A percentile compares a stretch with the other conserved stretches of the same genome.
These are phyloP conservation scores for Aspergillus caelatus DNA, from an alignment of 2,329 filamentous ascomycete species.

Conservation along the genomic window DNA sequence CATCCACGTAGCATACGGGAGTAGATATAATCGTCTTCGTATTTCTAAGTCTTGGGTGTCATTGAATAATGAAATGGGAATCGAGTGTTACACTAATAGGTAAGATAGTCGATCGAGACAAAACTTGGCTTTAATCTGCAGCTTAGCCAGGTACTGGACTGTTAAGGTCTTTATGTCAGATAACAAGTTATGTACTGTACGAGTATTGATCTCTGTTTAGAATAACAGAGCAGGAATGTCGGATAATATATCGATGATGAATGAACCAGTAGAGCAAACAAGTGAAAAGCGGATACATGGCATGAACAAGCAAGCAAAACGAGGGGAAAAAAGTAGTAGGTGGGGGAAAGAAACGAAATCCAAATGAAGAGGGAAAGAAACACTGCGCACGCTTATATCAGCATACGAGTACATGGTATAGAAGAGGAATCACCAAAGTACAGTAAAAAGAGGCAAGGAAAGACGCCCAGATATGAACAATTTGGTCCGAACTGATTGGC, in stretches of 20 bases:
- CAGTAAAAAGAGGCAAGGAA: neutral
- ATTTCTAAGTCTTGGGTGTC: neutral
- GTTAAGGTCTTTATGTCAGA: neutral
- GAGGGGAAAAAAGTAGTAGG: neutral
- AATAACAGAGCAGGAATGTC: neutral
- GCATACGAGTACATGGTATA: conserved; percentile 4
- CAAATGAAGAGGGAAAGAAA: conserved; percentile 3
- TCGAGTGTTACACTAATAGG: neutral
- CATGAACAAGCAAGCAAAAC: neutral
- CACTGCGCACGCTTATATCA: conserved; percentile 1
- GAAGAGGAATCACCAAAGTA: conserved; percentile 2
- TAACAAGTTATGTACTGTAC: conserved; percentile 9
- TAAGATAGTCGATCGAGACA: neutral
- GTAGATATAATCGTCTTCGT: neutral
- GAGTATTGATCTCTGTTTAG: conserved; percentile 4
- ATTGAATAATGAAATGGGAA: neutral
- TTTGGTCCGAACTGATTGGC: neutral
- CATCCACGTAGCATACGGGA: neutral
- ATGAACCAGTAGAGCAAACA: neutral
- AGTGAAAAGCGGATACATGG: neutral
- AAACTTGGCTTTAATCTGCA: neutral
- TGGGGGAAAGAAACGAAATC: neutral
- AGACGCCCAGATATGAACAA: neutral
- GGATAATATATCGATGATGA: conserved; percentile 2
- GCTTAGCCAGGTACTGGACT: neutral